Evolutionary conservation across 306 rosid species (phyloP).

Genomic region (Sesbania bispinosa): DNA sequence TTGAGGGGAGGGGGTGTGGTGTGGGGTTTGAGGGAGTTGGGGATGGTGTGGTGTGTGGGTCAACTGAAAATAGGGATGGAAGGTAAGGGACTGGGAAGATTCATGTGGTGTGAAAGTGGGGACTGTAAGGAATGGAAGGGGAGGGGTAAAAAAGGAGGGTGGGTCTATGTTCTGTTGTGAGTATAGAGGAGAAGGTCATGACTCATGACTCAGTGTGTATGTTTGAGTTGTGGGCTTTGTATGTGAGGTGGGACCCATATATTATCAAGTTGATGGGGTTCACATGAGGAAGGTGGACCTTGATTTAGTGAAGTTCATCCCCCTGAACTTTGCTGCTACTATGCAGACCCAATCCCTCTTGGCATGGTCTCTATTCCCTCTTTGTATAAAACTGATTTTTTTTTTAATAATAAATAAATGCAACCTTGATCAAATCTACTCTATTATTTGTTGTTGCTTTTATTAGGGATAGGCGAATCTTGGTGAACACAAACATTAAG

Average conservation of each 20-base stretch:
- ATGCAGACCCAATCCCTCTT: constrained; percentile 15
- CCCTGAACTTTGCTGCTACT: constrained; percentile 51
- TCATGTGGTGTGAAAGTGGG: constrained; percentile 46
- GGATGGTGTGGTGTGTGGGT: constrained; percentile 57
- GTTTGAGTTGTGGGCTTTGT: constrained; percentile 61
- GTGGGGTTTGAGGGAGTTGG: constrained; percentile 35
- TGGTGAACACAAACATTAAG: constrained; percentile 26
- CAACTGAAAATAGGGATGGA: constrained; percentile 40
- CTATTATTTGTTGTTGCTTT: constrained; percentile 35
- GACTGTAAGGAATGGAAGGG: constrained; percentile 25
- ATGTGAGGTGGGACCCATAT: constrained; percentile 53
- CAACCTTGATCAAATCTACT: constrained; percentile 22
- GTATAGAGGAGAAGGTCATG: neutral
- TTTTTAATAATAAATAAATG: too few species aligned
- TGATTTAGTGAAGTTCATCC: constrained; percentile 40
- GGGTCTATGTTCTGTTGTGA: constrained; percentile 24
- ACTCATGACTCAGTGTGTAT: neutral
- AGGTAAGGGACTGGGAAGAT: constrained; percentile 63
- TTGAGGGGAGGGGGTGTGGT: constrained; percentile 18
- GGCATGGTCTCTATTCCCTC: constrained; percentile 30
- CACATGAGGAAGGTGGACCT: constrained; percentile 73
- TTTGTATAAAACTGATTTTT: neutral
- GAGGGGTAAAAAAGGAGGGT: neutral
- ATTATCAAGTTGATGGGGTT: constrained; percentile 62
- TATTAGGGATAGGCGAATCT: constrained; percentile 21